These are phyloP conservation scores for Colletotrichum sp. DNA, from an alignment of 2,329 filamentous ascomycete genomes.

Conservation along the genomic window DNA sequence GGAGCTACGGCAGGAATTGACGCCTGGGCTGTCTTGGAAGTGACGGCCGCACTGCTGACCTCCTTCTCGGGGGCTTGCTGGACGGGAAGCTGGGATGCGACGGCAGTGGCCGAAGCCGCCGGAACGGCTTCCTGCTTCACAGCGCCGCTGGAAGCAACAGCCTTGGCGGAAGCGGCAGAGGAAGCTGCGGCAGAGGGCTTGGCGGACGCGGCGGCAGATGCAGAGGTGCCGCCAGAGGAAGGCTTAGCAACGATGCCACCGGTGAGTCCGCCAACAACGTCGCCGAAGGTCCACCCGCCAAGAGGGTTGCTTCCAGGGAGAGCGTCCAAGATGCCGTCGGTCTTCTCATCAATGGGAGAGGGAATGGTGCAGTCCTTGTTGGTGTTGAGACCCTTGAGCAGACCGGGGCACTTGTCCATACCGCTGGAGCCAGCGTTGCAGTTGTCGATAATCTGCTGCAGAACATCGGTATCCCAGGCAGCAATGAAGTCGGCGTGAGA, in stretches of 20 bases:
- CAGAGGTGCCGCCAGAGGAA: neutral
- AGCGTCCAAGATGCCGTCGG: slow-evolving; percentile 45
- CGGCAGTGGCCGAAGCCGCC: neutral
- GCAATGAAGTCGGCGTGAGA: slow-evolving; percentile 76
- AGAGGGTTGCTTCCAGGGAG: slow-evolving; percentile 63
- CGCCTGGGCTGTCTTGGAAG: neutral
- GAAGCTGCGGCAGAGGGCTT: neutral
- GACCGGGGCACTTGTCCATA: slow-evolving; percentile 67
- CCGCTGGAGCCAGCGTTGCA: slow-evolving; percentile 65
- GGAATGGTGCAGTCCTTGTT: slow-evolving; percentile 54
- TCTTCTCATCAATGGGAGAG: slow-evolving; percentile 50
- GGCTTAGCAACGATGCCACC: slow-evolving; percentile 5
- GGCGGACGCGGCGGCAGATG: neutral
- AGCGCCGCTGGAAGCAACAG: neutral
- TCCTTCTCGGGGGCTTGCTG: slow-evolving; percentile 3
- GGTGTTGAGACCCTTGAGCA: slow-evolving; percentile 58
- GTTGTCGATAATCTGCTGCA: slow-evolving; percentile 70
- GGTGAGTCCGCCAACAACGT: neutral
- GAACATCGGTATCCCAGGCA: slow-evolving; percentile 70
- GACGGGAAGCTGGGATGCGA: slow-evolving; percentile 5
- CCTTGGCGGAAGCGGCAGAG: neutral
- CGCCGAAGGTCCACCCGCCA: slow-evolving; percentile 50
- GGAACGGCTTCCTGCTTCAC: neutral
- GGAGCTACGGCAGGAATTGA: neutral
- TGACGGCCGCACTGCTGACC: neutral